Conservation (phyloP, 768 basidiomycete genomes). For the Termitomyces sp. region DNA sequence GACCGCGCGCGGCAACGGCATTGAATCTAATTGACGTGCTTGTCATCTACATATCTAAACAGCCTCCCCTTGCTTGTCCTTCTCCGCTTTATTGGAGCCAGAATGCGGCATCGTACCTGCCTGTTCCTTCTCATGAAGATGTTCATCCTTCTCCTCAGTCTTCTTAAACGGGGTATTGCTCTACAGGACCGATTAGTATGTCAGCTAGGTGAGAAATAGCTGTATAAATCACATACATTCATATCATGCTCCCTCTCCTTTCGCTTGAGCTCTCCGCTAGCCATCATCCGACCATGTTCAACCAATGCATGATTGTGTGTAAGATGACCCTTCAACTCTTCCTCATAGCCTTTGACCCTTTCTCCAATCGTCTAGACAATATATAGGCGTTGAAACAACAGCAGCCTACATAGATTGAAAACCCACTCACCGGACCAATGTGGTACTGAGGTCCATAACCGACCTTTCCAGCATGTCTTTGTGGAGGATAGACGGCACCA, state of each 20-base stretch:
- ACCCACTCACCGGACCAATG: slow-evolving; percentile 23
- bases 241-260: slow-evolving; percentile 23
- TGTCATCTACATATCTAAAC: neutral
- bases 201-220: neutral
- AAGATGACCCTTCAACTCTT: slow-evolving; percentile 28
- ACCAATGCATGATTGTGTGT: slow-evolving; percentile 21
- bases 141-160: slow-evolving; percentile 10
- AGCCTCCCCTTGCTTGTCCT: slow-evolving; percentile 18
- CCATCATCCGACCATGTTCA: slow-evolving; percentile 24
- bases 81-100: slow-evolving; percentile 18
- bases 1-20: neutral
- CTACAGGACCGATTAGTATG: neutral
- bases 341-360: slow-evolving; percentile 25
- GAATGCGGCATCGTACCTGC: slow-evolving; percentile 24
- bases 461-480: slow-evolving; percentile 37
- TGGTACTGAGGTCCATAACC: slow-evolving; percentile 38
- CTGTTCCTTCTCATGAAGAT: slow-evolving; percentile 16
- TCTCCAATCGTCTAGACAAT: slow-evolving; percentile 23
- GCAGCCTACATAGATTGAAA: neutral
- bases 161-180: slow-evolving; percentile 14
- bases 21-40: neutral
- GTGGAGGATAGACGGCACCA: slow-evolving; percentile 27
- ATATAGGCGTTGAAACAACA: neutral
- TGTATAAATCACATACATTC: slow-evolving; percentile 3
- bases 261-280: slow-evolving; percentile 25